Evolutionary conservation across 1,139 yeast species (phyloP).

Genomic region (Tardiomyces blankii): DNA sequence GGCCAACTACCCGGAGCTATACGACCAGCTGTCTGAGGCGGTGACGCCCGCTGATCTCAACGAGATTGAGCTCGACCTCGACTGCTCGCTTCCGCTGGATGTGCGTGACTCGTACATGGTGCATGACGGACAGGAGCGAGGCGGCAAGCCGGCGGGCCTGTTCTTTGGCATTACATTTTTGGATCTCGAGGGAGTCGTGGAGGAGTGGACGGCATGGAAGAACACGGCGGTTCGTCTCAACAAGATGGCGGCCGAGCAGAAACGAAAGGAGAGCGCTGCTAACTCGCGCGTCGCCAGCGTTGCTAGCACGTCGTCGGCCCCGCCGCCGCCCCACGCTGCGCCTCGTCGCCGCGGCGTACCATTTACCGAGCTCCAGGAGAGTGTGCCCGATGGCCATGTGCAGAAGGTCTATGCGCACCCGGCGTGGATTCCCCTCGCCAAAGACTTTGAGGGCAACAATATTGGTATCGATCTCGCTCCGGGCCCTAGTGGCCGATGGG

Average conservation of each 20-base stretch:
- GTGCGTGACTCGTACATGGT: constrained; percentile 64
- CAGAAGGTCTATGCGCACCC: constrained; percentile 73
- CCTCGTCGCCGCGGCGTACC: constrained; percentile 3
- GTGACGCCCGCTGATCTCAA: constrained; percentile 68
- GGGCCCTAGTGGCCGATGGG: constrained; percentile 60
- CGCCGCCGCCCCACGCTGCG: constrained; percentile 6
- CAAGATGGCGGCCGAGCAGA: constrained; percentile 8
- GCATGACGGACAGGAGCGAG: constrained; percentile 75
- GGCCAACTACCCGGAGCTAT: constrained; percentile 68
- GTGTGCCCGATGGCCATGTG: constrained; percentile 64
- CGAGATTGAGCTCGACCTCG: constrained; percentile 65
- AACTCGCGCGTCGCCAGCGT: constrained; percentile 3
- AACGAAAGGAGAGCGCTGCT: constrained; percentile 1
- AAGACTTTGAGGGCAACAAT: constrained; percentile 84
- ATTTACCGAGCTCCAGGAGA: constrained; percentile 40
- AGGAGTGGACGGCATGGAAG: constrained; percentile 65
- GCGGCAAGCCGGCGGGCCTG: constrained; percentile 67
- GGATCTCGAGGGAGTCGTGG: constrained; percentile 60
- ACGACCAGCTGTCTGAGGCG: constrained; percentile 57
- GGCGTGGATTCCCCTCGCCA: constrained; percentile 82
- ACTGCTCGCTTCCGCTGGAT: constrained; percentile 55
- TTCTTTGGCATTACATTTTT: constrained; percentile 60
- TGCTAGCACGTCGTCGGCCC: constrained; percentile 6
- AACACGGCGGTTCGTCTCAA: constrained; percentile 40
- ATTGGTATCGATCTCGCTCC: constrained; percentile 86